Evolutionary conservation across 73 alveolate genomes (phyloP), one percentile per base, ranked within the genome.

Genomic region (Breviolum minutum): DNA sequence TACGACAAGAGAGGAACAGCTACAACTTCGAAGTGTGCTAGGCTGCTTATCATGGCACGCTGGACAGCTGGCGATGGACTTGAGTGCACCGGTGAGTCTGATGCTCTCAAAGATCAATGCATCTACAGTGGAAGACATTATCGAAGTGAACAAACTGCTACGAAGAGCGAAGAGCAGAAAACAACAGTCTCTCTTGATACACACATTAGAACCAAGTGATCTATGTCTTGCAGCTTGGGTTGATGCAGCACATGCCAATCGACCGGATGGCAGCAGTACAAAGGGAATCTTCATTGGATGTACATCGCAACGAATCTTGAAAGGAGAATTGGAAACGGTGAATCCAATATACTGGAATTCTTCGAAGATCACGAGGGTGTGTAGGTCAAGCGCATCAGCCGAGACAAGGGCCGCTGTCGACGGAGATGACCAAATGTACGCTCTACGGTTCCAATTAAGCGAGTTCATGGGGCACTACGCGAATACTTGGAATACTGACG

Each of bases 31-130:
- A 29, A 87, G 95, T 64, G 83, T 87, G 12, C 40, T 87, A 6
- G 95, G 95, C 7, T 70, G 83, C 0, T 30, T 87, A 32, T 63
- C 95, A 1, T 87, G 95, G 95, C 95, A 87, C 30, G 95, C 95
- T 0, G 77, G 30, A 0, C 95, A 87, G 14, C 68, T 87, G 68
- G 95, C 95, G 3, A 70, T 71, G 26, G 64, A 64, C 6, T 29
- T 70, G 30, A 29, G 84, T 24, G 95, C 95, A 0, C 95, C 95
- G 0, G 82, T 64, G 22, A 16, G 95, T 32, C 7, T 87, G 10
- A 2, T 63, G 20, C 16, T 87, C 40, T 64, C 95, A 0, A 63
- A 63, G 26, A 64, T 87, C 48, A 69, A 63, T 10, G 3, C 0
- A 7, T 69, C 83, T 1, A 63, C 83, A 0, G 95, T 87, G 32